A percentile compares a stretch with the other conserved stretches of the same genome.
Conservation (phyloP, 768 basidiomycete species). For the Auricularia heimuer region DNA sequence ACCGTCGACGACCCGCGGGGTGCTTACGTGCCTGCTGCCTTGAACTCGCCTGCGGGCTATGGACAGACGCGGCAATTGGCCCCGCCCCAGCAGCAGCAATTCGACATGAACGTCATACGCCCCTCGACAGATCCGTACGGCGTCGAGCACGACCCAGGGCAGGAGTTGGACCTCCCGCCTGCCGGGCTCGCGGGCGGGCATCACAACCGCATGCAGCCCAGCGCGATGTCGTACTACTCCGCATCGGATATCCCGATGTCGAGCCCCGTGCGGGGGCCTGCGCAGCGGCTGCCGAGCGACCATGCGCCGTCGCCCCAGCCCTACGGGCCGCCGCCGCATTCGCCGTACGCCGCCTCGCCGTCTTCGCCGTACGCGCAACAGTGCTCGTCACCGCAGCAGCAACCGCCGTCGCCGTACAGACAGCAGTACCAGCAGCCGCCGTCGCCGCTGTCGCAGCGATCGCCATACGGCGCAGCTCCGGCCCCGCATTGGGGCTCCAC, state of each 20-base stretch:
- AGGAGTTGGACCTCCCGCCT: neutral
- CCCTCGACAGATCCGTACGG: neutral
- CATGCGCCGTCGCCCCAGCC: neutral
- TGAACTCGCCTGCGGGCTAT: neutral
- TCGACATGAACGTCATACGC: neutral
- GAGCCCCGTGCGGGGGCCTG: neutral
- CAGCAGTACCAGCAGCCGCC: neutral
- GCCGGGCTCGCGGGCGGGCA: neutral
- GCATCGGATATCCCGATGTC: slow-evolving; percentile 31
- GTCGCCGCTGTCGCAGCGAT: neutral
- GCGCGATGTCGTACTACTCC: slow-evolving; percentile 48
- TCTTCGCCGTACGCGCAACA: neutral
- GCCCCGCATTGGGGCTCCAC: neutral
- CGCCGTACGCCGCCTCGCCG: neutral
- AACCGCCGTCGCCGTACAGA: neutral
- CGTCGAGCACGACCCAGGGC: neutral
- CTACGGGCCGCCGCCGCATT: neutral
- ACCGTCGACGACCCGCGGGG: neutral
- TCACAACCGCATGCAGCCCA: neutral
- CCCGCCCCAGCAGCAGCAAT: neutral
- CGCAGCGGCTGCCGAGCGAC: neutral
- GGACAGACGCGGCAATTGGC: neutral
- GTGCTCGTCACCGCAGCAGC: no score
- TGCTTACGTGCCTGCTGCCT: neutral
- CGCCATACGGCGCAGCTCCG: neutral